Evolutionary conservation across 148 eudicot genomes (phyloP).

Genomic region (Agrostemma githago): DNA sequence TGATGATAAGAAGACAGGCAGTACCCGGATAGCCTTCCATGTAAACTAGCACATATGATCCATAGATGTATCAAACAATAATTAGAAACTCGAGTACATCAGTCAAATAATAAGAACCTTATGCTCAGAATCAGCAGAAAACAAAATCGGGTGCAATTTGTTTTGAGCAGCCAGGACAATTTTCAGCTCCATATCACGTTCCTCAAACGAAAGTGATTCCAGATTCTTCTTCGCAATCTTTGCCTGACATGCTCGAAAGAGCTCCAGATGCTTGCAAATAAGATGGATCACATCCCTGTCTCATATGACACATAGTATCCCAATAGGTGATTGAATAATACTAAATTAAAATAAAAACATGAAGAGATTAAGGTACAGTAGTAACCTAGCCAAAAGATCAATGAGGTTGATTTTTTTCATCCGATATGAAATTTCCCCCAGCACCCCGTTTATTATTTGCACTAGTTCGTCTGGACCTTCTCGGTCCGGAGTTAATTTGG

Average conservation of each 20-base stretch:
- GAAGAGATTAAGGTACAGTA: slow-evolving; percentile 5
- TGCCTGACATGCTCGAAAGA: slow-evolving; percentile 65
- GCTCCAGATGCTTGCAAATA: slow-evolving; percentile 70
- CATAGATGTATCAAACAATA: neutral
- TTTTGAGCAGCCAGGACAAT: slow-evolving; percentile 58
- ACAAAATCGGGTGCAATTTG: slow-evolving; percentile 85
- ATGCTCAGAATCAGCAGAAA: slow-evolving; percentile 90
- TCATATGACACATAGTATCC: slow-evolving; percentile 7
- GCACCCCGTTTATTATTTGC: slow-evolving; percentile 70
- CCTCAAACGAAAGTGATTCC: slow-evolving; percentile 49
- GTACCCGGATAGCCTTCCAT: neutral
- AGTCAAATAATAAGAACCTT: slow-evolving; percentile 43
- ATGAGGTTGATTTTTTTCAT: slow-evolving; percentile 74
- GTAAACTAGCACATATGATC: neutral
- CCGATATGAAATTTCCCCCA: slow-evolving; percentile 84
- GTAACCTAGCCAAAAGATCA: slow-evolving; percentile 86
- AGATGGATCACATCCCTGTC: slow-evolving; percentile 83
- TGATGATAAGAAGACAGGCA: neutral
- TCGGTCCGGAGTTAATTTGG: slow-evolving; percentile 77
- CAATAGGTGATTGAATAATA: neutral
- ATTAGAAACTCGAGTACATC: slow-evolving; percentile 5
- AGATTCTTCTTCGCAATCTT: slow-evolving; percentile 58
- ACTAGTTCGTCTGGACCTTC: slow-evolving; percentile 93
- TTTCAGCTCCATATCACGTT: slow-evolving; percentile 69
- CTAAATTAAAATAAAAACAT: slow-evolving; percentile 1